Base-by-base conservation (phyloP, 2,329 filamentous ascomycete genomes). In the Stagonosporopsis cucurbitacearum region DNA sequence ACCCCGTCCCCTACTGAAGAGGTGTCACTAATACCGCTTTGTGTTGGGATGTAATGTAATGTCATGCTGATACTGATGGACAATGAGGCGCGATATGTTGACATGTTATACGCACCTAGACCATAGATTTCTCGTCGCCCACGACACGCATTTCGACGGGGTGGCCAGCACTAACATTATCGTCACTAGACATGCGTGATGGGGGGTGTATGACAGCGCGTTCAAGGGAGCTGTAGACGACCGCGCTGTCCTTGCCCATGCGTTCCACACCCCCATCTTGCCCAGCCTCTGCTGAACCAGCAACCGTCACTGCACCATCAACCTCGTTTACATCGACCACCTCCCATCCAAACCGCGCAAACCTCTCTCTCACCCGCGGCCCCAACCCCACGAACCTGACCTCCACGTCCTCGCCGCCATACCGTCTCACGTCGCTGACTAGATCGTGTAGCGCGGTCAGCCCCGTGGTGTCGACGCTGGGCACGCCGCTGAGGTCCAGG, bases 391-490 rank as follows among this genome's bases (percentile, higher is more conserved):
- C 78, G 39, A 86, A 81, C 0, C 82, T 68, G 2, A 85, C 62
- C 48, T 82, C 77, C 0, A 81, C 73, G 0, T 70, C 66, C 2
- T 76, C 69, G 0, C 84, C 83, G 0, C 78, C 80, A 50, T 82
- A 86, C 22, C 78, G 78, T 17, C 77, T 73, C 3, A 85, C 60
- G 60, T 84, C 82, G 13, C 72, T 72, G 17, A 80, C 74, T 19
- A 86, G 68, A 32, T 81, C 81, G 35, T 75, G 75, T 6, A 86
- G 66, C 8, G 82, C 79, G 0, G 77, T 74, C 3, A 84, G 75
- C 0, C 81, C 83, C 0, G 83, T 86, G 0, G 79, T 78, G 53
- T 86, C 84, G 8, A 84, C 76, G 56, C 84, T 81, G 15, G 81
- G 80, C 17, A 83, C 80, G 50, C 79, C 78, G 1, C 70, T 70